A percentile compares a stretch with the other conserved stretches of the same genome.
Conservation (phyloP, 768 basidiomycete genomes). For the Calocybe indica region DNA sequence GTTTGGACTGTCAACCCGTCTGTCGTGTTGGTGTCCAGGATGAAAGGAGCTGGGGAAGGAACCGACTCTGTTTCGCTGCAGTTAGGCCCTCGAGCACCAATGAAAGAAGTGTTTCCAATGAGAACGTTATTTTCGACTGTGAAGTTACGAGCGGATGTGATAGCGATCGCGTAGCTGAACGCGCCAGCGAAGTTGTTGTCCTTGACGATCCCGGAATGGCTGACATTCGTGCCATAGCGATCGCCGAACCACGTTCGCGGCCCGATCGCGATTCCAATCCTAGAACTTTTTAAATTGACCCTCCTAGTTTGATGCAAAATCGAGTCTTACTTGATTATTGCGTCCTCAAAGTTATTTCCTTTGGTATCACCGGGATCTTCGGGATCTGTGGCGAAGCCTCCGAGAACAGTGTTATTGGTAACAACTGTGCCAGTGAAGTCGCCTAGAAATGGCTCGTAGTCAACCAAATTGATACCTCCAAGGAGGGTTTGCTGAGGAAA, state of each 20-base stretch:
- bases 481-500: conserved; percentile 52
- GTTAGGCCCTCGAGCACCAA: conserved; percentile 62
- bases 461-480: conserved; percentile 78
- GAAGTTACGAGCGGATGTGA: conserved; percentile 60
- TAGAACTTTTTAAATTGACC: conserved; percentile 19
- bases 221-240: conserved; percentile 43
- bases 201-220: conserved; percentile 45
- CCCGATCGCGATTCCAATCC: conserved; percentile 78
- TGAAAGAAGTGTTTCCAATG: conserved; percentile 68
- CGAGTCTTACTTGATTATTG: conserved; percentile 61
- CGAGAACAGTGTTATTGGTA: conserved; percentile 58
- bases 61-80: conserved; percentile 45
- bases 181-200: conserved; percentile 60
- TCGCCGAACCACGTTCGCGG: conserved; percentile 73
- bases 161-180: conserved; percentile 69
- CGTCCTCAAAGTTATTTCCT: conserved; percentile 53
- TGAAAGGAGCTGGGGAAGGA: conserved; percentile 54
- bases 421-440: conserved; percentile 62
- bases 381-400: conserved; percentile 57
- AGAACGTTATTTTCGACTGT: conserved; percentile 58
- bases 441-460: conserved; percentile 62
- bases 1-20: conserved; percentile 38
- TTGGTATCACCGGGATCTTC: conserved; percentile 32
- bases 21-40: conserved; percentile 43
- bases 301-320: background rate